Percentiles rank a stretch among this genome's conserved stretches.
Conservation (phyloP, 768 basidiomycete species). For the Serendipita sp. region DNA sequence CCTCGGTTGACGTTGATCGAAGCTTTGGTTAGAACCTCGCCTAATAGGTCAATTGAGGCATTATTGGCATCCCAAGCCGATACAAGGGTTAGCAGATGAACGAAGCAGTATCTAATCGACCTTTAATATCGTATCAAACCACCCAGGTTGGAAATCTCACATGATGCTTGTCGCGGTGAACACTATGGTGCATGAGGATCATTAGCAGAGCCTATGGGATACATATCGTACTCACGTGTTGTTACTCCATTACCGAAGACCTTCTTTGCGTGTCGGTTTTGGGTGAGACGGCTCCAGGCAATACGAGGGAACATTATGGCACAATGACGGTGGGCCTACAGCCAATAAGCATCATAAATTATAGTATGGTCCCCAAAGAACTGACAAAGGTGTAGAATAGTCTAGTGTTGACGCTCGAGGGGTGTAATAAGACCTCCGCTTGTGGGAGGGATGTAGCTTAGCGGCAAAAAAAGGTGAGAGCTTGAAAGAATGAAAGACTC, state of each 20-base stretch:
- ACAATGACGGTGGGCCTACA: background rate
- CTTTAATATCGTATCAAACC: background rate
- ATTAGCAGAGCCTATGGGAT: background rate
- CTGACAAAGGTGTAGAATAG: no score
- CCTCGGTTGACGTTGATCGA: background rate
- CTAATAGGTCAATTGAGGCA: background rate
- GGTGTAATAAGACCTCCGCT: background rate
- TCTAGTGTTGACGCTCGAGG: no score
- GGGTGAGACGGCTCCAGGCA: background rate
- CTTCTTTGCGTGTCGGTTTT: background rate
- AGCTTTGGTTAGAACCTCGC: background rate
- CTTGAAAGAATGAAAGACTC: background rate
- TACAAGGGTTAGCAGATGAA: background rate
- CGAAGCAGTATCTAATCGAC: background rate
- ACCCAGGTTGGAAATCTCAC: background rate
- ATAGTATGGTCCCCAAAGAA: no score
- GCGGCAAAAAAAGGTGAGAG: background rate
- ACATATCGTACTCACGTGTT: background rate
- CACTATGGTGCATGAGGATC: background rate
- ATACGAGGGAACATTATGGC: background rate
- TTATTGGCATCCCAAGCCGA: background rate
- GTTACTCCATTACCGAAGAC: background rate
- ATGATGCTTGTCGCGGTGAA: background rate
- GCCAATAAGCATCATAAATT: background rate
- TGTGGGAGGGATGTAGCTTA: background rate